phyloP scores from a whole-genome alignment of 2,329 filamentous ascomycete species.

The Ciborinia camelliae region DNA sequence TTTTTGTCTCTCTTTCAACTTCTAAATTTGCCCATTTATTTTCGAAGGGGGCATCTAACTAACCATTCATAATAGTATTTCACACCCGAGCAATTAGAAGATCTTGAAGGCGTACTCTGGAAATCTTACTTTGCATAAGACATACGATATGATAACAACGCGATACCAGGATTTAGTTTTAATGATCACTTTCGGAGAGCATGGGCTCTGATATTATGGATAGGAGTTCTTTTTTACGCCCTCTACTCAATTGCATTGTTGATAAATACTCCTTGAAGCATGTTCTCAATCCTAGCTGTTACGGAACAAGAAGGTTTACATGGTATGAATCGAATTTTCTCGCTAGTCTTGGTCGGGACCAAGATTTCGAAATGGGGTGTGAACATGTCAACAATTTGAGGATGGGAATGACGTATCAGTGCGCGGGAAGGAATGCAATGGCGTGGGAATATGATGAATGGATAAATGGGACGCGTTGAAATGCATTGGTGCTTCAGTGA shows the following conservation, averaged over 20 bases:
- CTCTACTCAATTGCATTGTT: neutral
- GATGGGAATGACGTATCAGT: neutral
- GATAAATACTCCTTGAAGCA: neutral
- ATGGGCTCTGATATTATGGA: constrained; percentile 1
- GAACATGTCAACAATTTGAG: neutral
- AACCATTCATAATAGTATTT: constrained; percentile 58
- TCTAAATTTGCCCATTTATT: neutral
- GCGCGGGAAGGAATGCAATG: neutral
- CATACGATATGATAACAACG: neutral
- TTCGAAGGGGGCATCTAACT: neutral
- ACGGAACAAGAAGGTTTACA: neutral
- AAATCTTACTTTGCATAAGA: constrained; percentile 87
- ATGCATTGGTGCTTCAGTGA: neutral
- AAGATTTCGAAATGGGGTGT: neutral
- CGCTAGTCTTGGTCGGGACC: neutral
- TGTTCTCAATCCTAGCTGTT: neutral
- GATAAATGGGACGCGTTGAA: neutral
- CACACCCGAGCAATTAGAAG: constrained; percentile 86
- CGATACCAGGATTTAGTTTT: neutral
- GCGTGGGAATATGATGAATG: neutral
- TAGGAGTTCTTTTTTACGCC: neutral
- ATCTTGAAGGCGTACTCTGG: constrained; percentile 94
- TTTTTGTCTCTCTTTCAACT: constrained; percentile 7
- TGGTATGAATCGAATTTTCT: neutral
- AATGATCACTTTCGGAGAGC: neutral